These are phyloP conservation scores for Nepenthes gracilis DNA, from an alignment of 148 eudicot species.

Conservation along the genomic window DNA sequence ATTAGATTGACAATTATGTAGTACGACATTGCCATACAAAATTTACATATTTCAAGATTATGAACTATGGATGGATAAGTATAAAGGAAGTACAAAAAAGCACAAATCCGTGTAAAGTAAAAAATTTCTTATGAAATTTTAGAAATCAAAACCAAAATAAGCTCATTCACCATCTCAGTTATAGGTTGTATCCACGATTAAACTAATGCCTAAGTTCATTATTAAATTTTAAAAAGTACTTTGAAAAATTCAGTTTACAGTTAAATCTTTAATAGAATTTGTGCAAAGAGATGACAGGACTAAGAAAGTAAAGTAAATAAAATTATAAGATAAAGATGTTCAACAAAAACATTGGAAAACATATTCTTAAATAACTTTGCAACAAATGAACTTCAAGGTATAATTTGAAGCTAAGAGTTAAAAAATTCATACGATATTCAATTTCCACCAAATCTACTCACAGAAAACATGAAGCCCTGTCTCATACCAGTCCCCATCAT, in stretches of 20 bases:
- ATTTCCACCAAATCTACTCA: conserved; percentile 30
- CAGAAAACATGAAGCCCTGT: conserved; percentile 98
- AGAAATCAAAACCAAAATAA: too few species aligned
- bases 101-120: too few species aligned
- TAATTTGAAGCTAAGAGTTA: conserved; percentile 1
- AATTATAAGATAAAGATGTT: background rate
- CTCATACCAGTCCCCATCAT: conserved; percentile 98
- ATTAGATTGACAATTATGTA: conserved; percentile 2
- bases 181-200: too few species aligned
- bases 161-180: too few species aligned
- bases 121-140: too few species aligned
- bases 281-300: too few species aligned
- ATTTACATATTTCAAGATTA: background rate
- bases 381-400: background rate
- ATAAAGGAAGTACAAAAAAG: too few species aligned
- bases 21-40: background rate
- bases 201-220: too few species aligned
- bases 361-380: background rate
- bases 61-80: background rate
- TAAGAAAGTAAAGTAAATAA: background rate
- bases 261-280: too few species aligned
- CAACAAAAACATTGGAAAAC: background rate
- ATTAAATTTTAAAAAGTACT: too few species aligned
- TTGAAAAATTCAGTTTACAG: too few species aligned
- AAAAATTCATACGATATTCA: background rate